phyloP scores from a whole-genome alignment of 768 basidiomycete species.

The Suillus hirtellus region DNA sequence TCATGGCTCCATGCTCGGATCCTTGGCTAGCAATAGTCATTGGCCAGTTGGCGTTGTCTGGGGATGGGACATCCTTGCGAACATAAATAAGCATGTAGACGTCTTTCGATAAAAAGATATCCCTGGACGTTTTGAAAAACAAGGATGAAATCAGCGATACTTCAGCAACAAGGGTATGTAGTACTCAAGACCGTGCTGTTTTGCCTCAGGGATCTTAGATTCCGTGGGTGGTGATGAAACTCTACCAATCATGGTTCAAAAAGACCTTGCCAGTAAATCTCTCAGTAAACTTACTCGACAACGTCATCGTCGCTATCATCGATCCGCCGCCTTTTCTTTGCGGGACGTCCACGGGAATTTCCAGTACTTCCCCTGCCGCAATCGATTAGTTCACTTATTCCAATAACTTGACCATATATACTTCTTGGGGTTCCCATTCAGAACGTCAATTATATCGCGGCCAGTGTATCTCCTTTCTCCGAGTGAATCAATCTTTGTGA shows the following conservation, averaged over 20 bases:
- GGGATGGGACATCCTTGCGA: constrained; percentile 36
- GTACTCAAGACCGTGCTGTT: constrained; percentile 5
- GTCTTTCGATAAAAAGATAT: constrained; percentile 70
- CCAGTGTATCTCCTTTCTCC: constrained; percentile 43
- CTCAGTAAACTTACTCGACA: constrained; percentile 28
- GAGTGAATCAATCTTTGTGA: constrained; percentile 60
- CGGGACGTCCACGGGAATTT: constrained; percentile 40
- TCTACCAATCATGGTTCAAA: constrained; percentile 19
- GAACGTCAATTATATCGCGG: constrained; percentile 32
- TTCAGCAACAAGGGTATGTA: constrained; percentile 54
- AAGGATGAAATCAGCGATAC: constrained; percentile 38
- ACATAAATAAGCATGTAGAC: constrained; percentile 96
- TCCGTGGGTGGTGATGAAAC: constrained; percentile 18
- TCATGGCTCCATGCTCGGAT: constrained; percentile 6
- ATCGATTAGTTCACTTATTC: constrained; percentile 3
- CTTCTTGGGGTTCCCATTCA: constrained; percentile 30
- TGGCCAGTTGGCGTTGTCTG: constrained; percentile 18
- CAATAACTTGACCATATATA: constrained; percentile 23
- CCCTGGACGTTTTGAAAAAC: constrained; percentile 33
- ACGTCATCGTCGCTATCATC: constrained; percentile 61
- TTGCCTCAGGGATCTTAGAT: constrained; percentile 20
- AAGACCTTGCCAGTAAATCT: constrained; percentile 16
- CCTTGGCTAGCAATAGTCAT: constrained; percentile 19
- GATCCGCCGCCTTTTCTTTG: constrained; percentile 54
- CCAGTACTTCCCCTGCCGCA: constrained; percentile 25